Evolutionary conservation across 1,284 basidiomycete genomes (phyloP).

Genomic region (Microbotryum saponariae): DNA sequence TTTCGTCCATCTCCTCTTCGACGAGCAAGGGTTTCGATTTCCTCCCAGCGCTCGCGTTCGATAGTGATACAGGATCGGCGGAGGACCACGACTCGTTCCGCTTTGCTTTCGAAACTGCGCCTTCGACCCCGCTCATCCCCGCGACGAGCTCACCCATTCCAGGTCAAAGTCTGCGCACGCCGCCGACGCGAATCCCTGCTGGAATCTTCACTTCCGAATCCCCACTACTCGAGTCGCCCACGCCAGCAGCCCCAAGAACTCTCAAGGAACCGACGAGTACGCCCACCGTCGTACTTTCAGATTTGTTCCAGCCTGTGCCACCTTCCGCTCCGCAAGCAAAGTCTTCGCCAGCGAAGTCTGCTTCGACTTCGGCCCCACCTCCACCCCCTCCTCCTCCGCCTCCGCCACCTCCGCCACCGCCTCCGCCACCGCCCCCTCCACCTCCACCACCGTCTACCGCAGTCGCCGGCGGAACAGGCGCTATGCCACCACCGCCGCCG

Average conservation of each 20-base stretch:
- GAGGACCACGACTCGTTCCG: conserved; percentile 9
- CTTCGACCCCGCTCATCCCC: conserved; percentile 6
- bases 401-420: conserved; percentile 12
- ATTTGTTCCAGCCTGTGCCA: conserved; percentile 37
- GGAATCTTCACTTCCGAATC: not conserved
- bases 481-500: conserved; percentile 29
- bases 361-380: conserved; percentile 3
- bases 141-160: not conserved
- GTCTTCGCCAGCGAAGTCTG: not conserved
- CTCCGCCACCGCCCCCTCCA: conserved; percentile 13
- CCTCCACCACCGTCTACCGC: conserved; percentile 12
- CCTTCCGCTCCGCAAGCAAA: conserved; percentile 1
- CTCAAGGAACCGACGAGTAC: not conserved
- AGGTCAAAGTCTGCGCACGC: not conserved
- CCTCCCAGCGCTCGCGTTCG: conserved; percentile 13
- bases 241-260: not conserved
- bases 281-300: not conserved
- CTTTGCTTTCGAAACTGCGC: conserved; percentile 7
- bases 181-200: not conserved
- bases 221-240: not conserved
- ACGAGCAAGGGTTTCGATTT: not conserved
- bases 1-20: not conserved
- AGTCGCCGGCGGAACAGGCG: not conserved
- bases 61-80: conserved; percentile 15
- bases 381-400: conserved; percentile 6